phyloP scores from a whole-genome alignment of 306 rosid genomes.

The Fragaria iinumae region DNA sequence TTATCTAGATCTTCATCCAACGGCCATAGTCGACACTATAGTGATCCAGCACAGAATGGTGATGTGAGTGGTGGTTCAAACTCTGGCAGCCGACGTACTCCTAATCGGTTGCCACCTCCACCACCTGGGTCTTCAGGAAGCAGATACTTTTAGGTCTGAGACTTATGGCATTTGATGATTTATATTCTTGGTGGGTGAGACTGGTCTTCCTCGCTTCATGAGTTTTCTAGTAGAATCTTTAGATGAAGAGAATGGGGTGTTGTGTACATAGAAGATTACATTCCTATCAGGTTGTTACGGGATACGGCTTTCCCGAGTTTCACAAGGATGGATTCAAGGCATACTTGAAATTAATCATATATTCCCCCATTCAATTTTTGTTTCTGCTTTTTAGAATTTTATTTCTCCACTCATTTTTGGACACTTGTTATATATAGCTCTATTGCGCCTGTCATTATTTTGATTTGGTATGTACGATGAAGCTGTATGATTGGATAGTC shows the following conservation, averaged over 20 bases:
- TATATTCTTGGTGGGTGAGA: slow-evolving; percentile 61
- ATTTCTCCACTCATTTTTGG: slow-evolving; percentile 42
- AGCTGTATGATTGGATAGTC: slow-evolving; percentile 30
- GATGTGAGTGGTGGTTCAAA: slow-evolving; percentile 59
- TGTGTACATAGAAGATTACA: slow-evolving; percentile 74
- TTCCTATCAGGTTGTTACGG: slow-evolving; percentile 37
- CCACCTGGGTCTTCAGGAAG: slow-evolving; percentile 82
- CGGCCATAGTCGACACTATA: slow-evolving; percentile 69
- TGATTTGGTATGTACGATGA: slow-evolving; percentile 29
- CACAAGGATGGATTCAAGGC: slow-evolving; percentile 37
- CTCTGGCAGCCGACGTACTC: slow-evolving; percentile 85
- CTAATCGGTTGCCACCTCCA: slow-evolving; percentile 80
- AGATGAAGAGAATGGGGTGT: slow-evolving; percentile 39
- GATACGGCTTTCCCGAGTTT: slow-evolving; percentile 16
- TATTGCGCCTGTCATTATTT: slow-evolving; percentile 34
- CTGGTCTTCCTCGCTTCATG: slow-evolving; percentile 38
- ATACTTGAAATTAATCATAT: slow-evolving; percentile 33
- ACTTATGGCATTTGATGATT: slow-evolving; percentile 28
- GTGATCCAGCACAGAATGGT: slow-evolving; percentile 87
- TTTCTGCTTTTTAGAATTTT: slow-evolving; percentile 13
- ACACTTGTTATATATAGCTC: slow-evolving; percentile 30
- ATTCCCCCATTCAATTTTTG: slow-evolving; percentile 37
- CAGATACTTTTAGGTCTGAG: slow-evolving; percentile 50
- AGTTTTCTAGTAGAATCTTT: slow-evolving; percentile 45
- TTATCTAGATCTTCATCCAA: slow-evolving; percentile 64